These are phyloP conservation scores for Candida morakotiae DNA, from an alignment of 805 yeast genomes.

Conservation along the genomic window DNA sequence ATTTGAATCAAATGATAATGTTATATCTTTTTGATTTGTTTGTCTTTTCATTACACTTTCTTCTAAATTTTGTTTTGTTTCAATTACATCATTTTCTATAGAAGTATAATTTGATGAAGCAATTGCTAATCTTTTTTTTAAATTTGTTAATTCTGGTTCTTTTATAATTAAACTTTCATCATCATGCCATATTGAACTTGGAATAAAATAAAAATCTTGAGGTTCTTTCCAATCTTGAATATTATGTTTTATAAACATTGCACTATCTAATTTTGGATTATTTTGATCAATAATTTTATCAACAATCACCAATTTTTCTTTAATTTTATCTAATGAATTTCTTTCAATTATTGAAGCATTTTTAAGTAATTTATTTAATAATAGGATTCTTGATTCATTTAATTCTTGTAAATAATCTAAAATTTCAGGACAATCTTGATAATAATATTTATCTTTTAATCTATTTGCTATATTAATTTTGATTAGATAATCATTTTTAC, in stretches of 20 bases:
- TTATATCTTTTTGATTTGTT: constrained; percentile 31
- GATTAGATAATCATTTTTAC: constrained; percentile 81
- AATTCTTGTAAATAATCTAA: constrained; percentile 81
- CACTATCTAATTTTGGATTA: constrained; percentile 68
- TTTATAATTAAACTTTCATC: constrained; percentile 69
- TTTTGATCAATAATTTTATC: constrained; percentile 64
- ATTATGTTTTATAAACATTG: constrained; percentile 93
- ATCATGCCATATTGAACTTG: constrained; percentile 95
- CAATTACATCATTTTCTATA: constrained; percentile 39
- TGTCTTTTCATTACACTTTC: constrained; percentile 34
- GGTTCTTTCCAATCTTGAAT: constrained; percentile 77
- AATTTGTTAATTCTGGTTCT: constrained; percentile 52
- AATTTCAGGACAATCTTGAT: constrained; percentile 89
- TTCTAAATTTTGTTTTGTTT: constrained; percentile 49
- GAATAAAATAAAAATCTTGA: constrained; percentile 75
- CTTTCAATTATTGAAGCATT: constrained; percentile 60
- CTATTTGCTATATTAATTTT: constrained; percentile 83
- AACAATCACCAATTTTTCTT: constrained; percentile 48
- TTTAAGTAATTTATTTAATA: constrained; percentile 65
- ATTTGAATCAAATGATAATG: constrained; percentile 50
- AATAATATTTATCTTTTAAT: constrained; percentile 85
- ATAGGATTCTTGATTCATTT: constrained; percentile 71
- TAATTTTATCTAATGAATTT: constrained; percentile 39
- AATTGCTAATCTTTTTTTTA: constrained; percentile 48
- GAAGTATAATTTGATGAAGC: constrained; percentile 35